Evolutionary conservation across 129 eudicot genomes (phyloP), one percentile per base, ranked within the genome.

Genomic region (Chrysanthemum seticuspe): DNA sequence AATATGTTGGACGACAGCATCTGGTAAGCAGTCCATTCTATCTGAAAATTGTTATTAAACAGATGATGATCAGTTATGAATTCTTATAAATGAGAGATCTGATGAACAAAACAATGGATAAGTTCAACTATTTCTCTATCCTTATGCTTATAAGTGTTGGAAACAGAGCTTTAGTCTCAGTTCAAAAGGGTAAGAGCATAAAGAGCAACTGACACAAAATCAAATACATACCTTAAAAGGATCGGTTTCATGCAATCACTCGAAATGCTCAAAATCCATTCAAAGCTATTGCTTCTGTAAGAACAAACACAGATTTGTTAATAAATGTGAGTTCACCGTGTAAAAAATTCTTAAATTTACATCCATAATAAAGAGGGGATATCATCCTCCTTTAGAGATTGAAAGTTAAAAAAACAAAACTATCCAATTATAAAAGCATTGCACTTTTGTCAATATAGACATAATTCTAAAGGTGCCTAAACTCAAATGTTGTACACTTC

Each of bases 1-100:
- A 63, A 92, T 89, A 86, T 49, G 79, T 47, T 87, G 95, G 69
- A 87, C 84, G 73, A 93, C 16, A 21, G 95, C 96, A 58, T 93
- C 97, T 31, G 98, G 98, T 21, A 93, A 79, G 2, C 80, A 73
- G 52, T 93, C 98, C 98, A 93, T 89, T 84, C 49, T 78, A 27
- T 80, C 77, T 76, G 83, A 60, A 76, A 23, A 72, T 8, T 59
- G 25, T 16, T 12, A 78, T 81, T 83, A 76, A 88, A 79, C 80
- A 81, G 15, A 7, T 70, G 19, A 10, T 29, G 52, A 56, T 57
- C 66, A 62, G 53, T 71, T 62, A 18, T 12, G 14, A 48, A 16
- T 34, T n/a, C 10, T 74, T 62, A 48, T 5, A 53, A 51, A 60
- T 40, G 13, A 10, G 59, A 21, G 18, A 54, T 12, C n/a, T 44